Conservation (phyloP, 2,329 filamentous ascomycete genomes). For the Colletotrichum filicis region DNA sequence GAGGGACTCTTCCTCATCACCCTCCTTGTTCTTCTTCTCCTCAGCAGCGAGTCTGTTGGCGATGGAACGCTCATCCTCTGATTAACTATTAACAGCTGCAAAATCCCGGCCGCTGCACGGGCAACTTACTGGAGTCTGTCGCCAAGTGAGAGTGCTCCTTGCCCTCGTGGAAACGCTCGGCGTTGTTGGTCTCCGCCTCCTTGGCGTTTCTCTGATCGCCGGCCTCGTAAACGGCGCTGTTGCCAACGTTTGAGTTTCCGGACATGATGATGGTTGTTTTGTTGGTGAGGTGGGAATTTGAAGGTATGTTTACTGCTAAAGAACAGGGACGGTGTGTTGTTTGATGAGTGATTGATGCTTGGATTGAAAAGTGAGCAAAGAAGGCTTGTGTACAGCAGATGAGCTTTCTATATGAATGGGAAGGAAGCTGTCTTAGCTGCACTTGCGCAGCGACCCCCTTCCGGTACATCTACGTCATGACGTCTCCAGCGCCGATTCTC, state of each 20-base stretch:
- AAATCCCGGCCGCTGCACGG: too few relatives aligned
- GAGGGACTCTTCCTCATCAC: constrained; percentile 45
- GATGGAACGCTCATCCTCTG: constrained; percentile 78
- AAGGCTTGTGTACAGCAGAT: neutral
- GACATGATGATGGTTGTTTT: constrained; percentile 43
- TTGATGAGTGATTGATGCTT: neutral
- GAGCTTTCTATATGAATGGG: constrained; percentile 8
- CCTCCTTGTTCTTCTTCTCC: constrained; percentile 44
- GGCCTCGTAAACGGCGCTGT: constrained; percentile 74
- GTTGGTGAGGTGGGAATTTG: neutral
- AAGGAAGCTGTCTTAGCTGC: neutral
- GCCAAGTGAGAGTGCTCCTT: constrained; percentile 74
- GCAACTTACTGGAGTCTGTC: constrained; percentile 75
- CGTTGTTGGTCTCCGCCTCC: constrained; percentile 55
- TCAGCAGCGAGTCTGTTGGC: constrained; percentile 77
- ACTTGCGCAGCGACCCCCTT: constrained; percentile 10
- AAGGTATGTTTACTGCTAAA: neutral
- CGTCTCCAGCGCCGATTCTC: constrained; percentile 29
- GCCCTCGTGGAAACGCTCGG: constrained; percentile 77
- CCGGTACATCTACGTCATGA: constrained; percentile 30
- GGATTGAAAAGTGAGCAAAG: neutral
- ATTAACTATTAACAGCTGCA: constrained; percentile 35
- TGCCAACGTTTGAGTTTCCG: constrained; percentile 73
- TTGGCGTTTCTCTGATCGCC: constrained; percentile 79
- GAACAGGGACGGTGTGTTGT: neutral